Base-by-base conservation (phyloP, 257 asterid genomes). In the Petrea volubilis region DNA sequence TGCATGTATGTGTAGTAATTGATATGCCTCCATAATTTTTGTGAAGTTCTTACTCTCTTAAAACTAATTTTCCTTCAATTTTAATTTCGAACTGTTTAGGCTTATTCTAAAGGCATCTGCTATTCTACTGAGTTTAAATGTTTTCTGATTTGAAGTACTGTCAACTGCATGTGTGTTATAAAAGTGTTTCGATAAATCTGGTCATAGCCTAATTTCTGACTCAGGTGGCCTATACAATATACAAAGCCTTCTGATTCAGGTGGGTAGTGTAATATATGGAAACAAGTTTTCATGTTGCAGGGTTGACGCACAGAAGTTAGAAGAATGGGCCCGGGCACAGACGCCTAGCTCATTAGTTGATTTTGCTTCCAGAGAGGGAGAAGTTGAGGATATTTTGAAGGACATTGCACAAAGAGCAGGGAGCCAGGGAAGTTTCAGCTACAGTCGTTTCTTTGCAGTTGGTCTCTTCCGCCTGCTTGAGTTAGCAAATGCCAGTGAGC, bases 391-490 rank as follows among this genome's bases (percentile, higher is more conserved):
- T 50, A 64, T 82, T 40, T 72, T 91, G 38, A 91, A 91, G 82
- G 96, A 88, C 78, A 91, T 91, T 78, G 80, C 99, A 33, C 81
- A 79, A 82, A 86, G 99, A 81, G 96, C 97, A 47, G 84, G 87
- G 77, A 82, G 85, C 82, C 81, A 80, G 49, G 84, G 77, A 17
- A 75, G 74, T 66, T 94, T 91, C 84, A 87, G 97, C 80, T 94
- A 94, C 76, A 94, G 96, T 64, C 88, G 97, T 59, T 89, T 94
- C 85, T 89, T 91, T 84, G 97, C 97, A 1, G 87, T 94, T 77
- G 99, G 97, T 59, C 96, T 94, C 66, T 94, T 94, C 77, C 97
- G 97, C 49, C 78, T 94, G 72, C 97, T 94, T 68, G 99, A 94
- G 85, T 79, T 91, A 74, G 81, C 96, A 77, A 91, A 90, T 82